Conservation (phyloP, 2,329 filamentous ascomycete genomes). For the Nannizziopsis arthrosporioides region DNA sequence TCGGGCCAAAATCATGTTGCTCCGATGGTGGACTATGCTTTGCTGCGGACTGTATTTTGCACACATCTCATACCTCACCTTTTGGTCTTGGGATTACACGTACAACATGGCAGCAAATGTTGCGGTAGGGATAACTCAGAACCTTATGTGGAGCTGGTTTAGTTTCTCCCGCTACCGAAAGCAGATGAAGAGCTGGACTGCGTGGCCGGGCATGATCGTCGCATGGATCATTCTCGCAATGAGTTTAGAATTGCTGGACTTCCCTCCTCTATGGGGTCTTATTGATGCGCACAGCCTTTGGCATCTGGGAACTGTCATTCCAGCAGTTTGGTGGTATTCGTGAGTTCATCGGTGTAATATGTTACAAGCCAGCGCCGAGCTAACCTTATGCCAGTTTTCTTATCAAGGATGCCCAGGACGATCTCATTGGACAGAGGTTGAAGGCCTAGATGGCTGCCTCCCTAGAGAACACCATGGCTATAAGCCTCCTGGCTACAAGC, state of each 20-base stretch:
- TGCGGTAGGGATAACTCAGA: slow-evolving; percentile 64
- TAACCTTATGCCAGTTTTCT: slow-evolving; percentile 53
- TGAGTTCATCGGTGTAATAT: slow-evolving; percentile 41
- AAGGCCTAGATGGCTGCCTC: slow-evolving; percentile 42
- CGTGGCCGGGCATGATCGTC: slow-evolving; percentile 82
- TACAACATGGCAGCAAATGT: slow-evolving; percentile 99
- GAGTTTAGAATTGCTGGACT: slow-evolving; percentile 92
- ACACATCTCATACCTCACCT: slow-evolving; percentile 74
- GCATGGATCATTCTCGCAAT: slow-evolving; percentile 86
- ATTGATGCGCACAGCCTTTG: slow-evolving; percentile 91
- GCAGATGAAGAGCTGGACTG: slow-evolving; percentile 64
- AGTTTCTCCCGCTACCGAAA: slow-evolving; percentile 62
- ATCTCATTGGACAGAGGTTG: slow-evolving; percentile 59
- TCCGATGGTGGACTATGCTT: slow-evolving; percentile 62
- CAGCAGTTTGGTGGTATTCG: slow-evolving; percentile 88
- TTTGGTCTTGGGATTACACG: slow-evolving; percentile 84
- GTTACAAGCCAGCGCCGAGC: slow-evolving; percentile 2
- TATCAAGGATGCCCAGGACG: slow-evolving; percentile 71
- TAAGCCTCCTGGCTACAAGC: no score
- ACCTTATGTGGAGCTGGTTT: slow-evolving; percentile 76
- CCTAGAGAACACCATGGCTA: neutral
- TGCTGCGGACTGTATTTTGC: slow-evolving; percentile 60
- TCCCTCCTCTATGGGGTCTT: slow-evolving; percentile 68
- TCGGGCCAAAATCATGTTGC: slow-evolving; percentile 41
- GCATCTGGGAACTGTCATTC: slow-evolving; percentile 86